These are phyloP conservation scores for Neonectria ditissima DNA, from an alignment of 2,329 filamentous ascomycete genomes.

Conservation along the genomic window DNA sequence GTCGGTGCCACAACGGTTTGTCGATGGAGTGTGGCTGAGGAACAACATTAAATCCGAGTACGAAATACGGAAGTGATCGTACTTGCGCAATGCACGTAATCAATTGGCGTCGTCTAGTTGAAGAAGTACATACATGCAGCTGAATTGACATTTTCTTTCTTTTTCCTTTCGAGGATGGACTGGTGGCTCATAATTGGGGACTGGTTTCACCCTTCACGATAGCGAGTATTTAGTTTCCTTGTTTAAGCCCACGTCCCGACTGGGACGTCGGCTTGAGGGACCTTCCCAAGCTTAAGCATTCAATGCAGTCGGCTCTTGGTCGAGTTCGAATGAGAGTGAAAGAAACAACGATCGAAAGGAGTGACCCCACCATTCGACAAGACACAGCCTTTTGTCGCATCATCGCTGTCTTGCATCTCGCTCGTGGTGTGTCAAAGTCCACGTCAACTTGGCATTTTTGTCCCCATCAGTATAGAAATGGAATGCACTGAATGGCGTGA, in stretches of 20 bases:
- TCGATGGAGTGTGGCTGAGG: constrained; percentile 6
- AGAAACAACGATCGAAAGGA: background rate
- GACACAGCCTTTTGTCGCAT: background rate
- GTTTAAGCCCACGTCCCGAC: too few relatives aligned
- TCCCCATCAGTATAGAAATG: background rate
- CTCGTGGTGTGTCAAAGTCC: background rate
- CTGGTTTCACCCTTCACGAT: too few relatives aligned
- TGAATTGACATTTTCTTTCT: too few relatives aligned
- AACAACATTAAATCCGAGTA: constrained; percentile 13
- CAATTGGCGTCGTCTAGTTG: too few relatives aligned
- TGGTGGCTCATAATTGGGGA: too few relatives aligned
- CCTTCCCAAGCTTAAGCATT: background rate
- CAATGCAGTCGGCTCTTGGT: too few relatives aligned
- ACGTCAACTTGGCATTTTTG: background rate
- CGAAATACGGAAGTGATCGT: background rate
- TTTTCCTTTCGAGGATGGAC: too few relatives aligned
- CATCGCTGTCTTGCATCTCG: background rate
- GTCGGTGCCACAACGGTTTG: background rate
- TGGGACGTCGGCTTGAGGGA: too few relatives aligned
- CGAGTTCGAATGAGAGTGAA: too few relatives aligned
- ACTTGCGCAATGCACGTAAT: background rate
- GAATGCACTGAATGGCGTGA: background rate
- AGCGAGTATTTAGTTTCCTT: too few relatives aligned
- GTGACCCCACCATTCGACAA: background rate
- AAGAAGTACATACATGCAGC: too few relatives aligned